phyloP scores from a whole-genome alignment of 2,329 filamentous ascomycete species.

The Ophiostoma perfectum region DNA sequence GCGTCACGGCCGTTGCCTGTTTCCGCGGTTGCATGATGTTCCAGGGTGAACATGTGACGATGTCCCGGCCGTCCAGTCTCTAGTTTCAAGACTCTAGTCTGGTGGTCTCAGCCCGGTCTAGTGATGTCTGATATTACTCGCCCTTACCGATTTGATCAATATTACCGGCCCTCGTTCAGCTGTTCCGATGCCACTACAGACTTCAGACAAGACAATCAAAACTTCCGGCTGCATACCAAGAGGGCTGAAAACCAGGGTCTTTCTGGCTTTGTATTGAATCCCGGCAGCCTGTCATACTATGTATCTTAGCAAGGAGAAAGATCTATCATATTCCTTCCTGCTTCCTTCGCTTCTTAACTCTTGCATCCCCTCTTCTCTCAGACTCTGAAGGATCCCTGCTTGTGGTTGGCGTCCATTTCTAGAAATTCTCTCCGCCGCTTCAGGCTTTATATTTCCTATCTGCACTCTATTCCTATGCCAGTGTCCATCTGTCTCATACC shows the following conservation, averaged over 20 bases:
- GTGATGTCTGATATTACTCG: background rate
- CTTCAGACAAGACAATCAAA: background rate
- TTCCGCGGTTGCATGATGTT: background rate
- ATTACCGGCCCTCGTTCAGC: too few relatives aligned
- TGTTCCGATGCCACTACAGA: too few relatives aligned
- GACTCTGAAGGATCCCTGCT: background rate
- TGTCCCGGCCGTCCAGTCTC: background rate
- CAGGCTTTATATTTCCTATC: background rate
- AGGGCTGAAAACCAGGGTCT: background rate
- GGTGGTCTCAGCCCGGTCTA: background rate
- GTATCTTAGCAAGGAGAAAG: background rate
- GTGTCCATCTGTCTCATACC: background rate
- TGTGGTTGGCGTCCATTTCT: background rate
- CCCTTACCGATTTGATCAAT: too few relatives aligned
- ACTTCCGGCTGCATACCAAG: too few relatives aligned
- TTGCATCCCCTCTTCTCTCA: background rate
- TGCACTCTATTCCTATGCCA: background rate
- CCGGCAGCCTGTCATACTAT: background rate
- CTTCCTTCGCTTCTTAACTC: background rate
- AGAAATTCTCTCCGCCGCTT: constrained; percentile 1
- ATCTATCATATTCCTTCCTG: background rate
- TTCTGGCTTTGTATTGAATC: background rate
- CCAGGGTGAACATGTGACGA: too few relatives aligned
- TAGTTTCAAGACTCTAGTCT: background rate
- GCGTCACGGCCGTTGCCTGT: too few relatives aligned